Percentiles rank a stretch among this genome's conserved stretches.
phyloP scores from a whole-genome alignment of 371 early-diverging fungal genomes.

The Rhizopus stolonifer region DNA sequence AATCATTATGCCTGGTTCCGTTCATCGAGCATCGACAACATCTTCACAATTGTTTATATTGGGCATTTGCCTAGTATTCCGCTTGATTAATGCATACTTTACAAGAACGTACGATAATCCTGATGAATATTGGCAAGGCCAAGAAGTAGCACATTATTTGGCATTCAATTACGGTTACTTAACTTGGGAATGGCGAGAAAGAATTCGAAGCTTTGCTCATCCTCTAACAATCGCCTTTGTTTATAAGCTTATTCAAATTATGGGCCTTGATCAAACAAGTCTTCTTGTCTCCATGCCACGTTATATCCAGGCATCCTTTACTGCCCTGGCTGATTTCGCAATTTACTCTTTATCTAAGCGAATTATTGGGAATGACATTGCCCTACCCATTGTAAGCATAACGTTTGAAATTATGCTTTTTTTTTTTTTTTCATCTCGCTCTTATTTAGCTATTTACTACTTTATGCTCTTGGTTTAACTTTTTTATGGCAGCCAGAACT shows the following conservation, averaged over 20 bases:
- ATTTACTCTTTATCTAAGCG: constrained; percentile 68
- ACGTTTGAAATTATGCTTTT: neutral
- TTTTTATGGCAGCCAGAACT: constrained; percentile 72
- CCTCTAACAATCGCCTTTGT: constrained; percentile 74
- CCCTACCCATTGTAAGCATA: constrained; percentile 38
- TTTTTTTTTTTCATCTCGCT: neutral
- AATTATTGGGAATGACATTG: constrained; percentile 33
- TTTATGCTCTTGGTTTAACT: constrained; percentile 80
- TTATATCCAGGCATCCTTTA: constrained; percentile 69
- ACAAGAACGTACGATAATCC: constrained; percentile 78
- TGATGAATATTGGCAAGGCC: constrained; percentile 91
- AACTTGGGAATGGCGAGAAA: constrained; percentile 92
- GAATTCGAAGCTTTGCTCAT: constrained; percentile 75
- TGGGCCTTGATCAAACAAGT: constrained; percentile 61
- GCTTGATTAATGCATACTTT: constrained; percentile 62
- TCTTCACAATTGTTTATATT: constrained; percentile 33
- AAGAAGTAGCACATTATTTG: constrained; percentile 81
- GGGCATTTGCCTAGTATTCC: constrained; percentile 52
- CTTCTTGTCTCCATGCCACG: constrained; percentile 69
- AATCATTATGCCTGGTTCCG: neutral
- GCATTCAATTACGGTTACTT: constrained; percentile 84
- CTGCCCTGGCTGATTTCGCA: constrained; percentile 73
- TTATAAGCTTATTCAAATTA: constrained; percentile 60
- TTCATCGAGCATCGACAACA: constrained; percentile 15
- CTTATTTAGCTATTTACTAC: constrained; percentile 66